These are phyloP conservation scores for Penicillium fuscoglaucum DNA, from an alignment of 2,329 filamentous ascomycete species.

Conservation along the genomic window DNA sequence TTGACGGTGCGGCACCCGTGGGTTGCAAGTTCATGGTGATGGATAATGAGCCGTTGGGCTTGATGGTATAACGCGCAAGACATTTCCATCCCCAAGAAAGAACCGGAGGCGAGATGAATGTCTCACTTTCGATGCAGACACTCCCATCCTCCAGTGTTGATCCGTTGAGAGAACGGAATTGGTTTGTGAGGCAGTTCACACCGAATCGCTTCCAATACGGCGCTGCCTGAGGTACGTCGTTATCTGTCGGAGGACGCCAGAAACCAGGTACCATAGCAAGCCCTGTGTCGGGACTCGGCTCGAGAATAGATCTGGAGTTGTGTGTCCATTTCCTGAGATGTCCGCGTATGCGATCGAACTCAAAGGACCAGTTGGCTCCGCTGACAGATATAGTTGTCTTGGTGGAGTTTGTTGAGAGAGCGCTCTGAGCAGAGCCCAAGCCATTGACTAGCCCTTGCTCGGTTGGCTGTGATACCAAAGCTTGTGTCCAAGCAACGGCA, in stretches of 20 bases:
- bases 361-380: slow-evolving; percentile 9
- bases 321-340: slow-evolving; percentile 7
- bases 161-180: background rate
- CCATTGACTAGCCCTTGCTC: background rate
- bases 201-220: slow-evolving; percentile 30
- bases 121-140: slow-evolving; percentile 16
- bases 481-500: slow-evolving; percentile 7
- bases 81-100: slow-evolving; percentile 27
- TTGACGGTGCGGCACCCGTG: slow-evolving; percentile 15
- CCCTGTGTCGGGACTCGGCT: slow-evolving; percentile 5
- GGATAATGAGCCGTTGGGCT: slow-evolving; percentile 10
- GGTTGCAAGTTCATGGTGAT: slow-evolving; percentile 15
- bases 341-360: slow-evolving; percentile 9
- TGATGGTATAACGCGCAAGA: slow-evolving; percentile 17
- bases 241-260: slow-evolving; percentile 37
- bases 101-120: slow-evolving; percentile 24
- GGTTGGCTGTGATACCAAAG: slow-evolving; percentile 1
- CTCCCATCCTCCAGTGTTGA: background rate
- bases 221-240: slow-evolving; percentile 30
- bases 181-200: background rate
- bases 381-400: slow-evolving; percentile 2
- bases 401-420: background rate
- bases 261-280: slow-evolving; percentile 26
- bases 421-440: background rate
- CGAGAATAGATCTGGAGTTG: background rate